Evolutionary conservation across 768 basidiomycete genomes (phyloP), one percentile per base, ranked within the genome.

Genomic region (Jaapia argillacea): DNA sequence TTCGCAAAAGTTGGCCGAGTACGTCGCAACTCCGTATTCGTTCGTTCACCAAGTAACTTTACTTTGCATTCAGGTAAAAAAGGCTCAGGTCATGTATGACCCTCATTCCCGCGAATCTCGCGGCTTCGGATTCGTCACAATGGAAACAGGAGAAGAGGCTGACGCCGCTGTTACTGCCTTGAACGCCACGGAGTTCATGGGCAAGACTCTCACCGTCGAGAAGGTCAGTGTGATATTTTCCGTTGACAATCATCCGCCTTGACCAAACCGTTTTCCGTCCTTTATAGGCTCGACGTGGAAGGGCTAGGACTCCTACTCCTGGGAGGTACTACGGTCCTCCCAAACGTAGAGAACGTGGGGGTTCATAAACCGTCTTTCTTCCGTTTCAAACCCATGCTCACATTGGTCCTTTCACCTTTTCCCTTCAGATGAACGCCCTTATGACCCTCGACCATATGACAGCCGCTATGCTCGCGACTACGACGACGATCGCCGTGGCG

Each of bases 251-350:
- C n/a, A 57, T 56, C 18, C n/a, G 27, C 5, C 20, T 23, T 23
- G n/a, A 20, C 26, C 24, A 2, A 14, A 12, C 12, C 41, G 41
- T 21, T 40, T 16, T 41, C 52, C 21, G 5, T 45, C 46, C 18
- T 33, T 44, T 21, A 18, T 44, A 89, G 88, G 90, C 90, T 50
- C 85, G 89, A 41, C 83, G 89, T 51, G 90, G 85, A 44, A 82
- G 90, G 48, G 90, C 89, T 14, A 73, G 90, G 50, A 87, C 90
- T 10, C 86, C 94, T 2, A 99, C 94, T 4, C 94, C 94, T 3
- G 94, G 94, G 22, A 69, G 85, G 42, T 99, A 99, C 74, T 89
- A 87, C 49, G 93, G 91, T 0, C 89, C 91, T 38, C 88, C 91
- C 36, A 91, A 93, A 66, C 74, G 86, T 28, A 65, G 68, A 46